These are phyloP conservation scores for Pulveroboletus ravenelii DNA, from an alignment of 768 basidiomycete genomes.

Conservation along the genomic window DNA sequence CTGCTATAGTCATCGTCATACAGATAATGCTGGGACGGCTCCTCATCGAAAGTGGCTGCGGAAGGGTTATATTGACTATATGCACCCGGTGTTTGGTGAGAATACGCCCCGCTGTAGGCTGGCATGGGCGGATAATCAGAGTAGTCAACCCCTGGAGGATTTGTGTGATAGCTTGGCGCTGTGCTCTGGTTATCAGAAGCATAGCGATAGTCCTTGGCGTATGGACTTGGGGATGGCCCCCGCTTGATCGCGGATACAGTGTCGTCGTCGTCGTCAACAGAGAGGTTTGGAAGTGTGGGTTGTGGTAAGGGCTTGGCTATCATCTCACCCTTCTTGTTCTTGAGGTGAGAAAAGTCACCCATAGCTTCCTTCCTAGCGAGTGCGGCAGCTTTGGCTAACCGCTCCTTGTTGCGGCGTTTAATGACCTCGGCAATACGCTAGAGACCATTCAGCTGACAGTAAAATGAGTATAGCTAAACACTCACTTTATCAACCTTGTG, in stretches of 20 bases:
- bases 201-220: conserved; percentile 55
- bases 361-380: conserved; percentile 87
- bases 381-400: conserved; percentile 73
- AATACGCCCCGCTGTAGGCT: conserved; percentile 61
- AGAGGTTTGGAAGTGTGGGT: conserved; percentile 90
- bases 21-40: conserved; percentile 42
- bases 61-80: conserved; percentile 59
- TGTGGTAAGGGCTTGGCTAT: conserved; percentile 80
- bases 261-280: conserved; percentile 65
- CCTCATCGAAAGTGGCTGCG: conserved; percentile 48
- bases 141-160: conserved; percentile 39
- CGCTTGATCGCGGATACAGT: conserved; percentile 52
- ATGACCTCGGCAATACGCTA: conserved; percentile 92
- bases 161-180: conserved; percentile 33
- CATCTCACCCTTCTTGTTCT: conserved; percentile 87
- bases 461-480: conserved; percentile 1
- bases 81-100: conserved; percentile 48
- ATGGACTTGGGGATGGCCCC: conserved; percentile 50
- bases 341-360: conserved; percentile 87
- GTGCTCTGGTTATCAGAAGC: conserved; percentile 44
- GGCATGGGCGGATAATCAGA: conserved; percentile 69
- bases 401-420: conserved; percentile 85
- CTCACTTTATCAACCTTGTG: conserved; percentile 96
- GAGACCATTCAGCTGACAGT: conserved; percentile 11
- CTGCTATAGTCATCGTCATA: conserved; percentile 73